Conservation (phyloP, 768 basidiomycete species). For the Suillus spraguei region DNA sequence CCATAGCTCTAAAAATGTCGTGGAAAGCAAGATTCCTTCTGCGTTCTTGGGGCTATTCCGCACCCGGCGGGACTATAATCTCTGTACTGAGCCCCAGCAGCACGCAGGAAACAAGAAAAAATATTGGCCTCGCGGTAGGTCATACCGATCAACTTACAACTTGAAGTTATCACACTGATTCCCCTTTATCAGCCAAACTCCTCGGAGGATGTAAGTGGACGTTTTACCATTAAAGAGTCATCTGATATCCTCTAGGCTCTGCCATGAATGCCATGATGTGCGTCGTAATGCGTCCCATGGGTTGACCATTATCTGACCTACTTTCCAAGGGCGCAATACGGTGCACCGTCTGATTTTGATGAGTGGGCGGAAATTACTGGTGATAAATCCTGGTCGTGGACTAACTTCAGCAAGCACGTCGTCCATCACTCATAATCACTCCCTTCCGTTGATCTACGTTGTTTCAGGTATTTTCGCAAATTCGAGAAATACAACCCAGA, state of each 20-base stretch:
- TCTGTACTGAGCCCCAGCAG: constrained; percentile 60
- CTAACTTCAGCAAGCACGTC: constrained; percentile 52
- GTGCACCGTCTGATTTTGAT: constrained; percentile 69
- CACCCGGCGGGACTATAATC: constrained; percentile 49
- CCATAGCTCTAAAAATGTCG: constrained; percentile 45
- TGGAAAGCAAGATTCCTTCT: constrained; percentile 46
- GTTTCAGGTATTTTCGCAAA: constrained; percentile 62
- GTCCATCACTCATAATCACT: not conserved
- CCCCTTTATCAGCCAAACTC: constrained; percentile 50
- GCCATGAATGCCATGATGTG: constrained; percentile 64
- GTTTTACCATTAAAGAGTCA: not conserved
- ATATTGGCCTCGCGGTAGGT: constrained; percentile 68
- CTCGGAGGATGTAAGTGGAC: constrained; percentile 70
- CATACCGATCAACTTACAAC: not conserved
- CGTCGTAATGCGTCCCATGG: not conserved
- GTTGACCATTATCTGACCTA: constrained; percentile 13
- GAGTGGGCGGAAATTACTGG: constrained; percentile 59
- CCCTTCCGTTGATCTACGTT: constrained; percentile 1
- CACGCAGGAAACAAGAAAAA: constrained; percentile 47
- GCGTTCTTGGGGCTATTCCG: constrained; percentile 45
- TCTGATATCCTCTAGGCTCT: constrained; percentile 43
- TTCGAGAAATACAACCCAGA: constrained; percentile 63
- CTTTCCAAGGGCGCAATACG: constrained; percentile 50
- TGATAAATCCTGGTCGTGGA: constrained; percentile 58
- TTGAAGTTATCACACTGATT: constrained; percentile 2